These are phyloP conservation scores for Xylariaceae sp. DNA, from an alignment of 2,329 filamentous ascomycete genomes.

Conservation along the genomic window DNA sequence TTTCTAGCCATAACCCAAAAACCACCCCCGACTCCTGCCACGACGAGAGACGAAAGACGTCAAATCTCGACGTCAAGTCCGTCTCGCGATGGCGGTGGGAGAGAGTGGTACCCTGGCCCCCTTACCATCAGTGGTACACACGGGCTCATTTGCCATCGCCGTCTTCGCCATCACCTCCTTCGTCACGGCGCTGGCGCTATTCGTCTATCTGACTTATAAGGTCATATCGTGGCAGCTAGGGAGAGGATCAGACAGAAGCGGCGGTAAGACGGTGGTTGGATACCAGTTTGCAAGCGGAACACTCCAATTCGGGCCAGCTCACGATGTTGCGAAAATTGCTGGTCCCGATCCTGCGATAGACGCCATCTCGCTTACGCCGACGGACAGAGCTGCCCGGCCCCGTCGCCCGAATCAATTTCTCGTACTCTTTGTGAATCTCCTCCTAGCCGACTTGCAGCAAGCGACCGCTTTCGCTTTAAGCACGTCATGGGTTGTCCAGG, in stretches of 20 bases:
- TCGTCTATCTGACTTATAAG: constrained; percentile 46
- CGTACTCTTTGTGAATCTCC: constrained; percentile 71
- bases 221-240: constrained; percentile 44
- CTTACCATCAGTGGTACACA: constrained; percentile 43
- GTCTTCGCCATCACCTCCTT: constrained; percentile 48
- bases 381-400: not conserved
- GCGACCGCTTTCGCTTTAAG: constrained; percentile 69
- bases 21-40: not conserved
- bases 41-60: constrained; percentile 1
- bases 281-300: constrained; percentile 22
- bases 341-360: constrained; percentile 9
- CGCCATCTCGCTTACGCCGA: constrained; percentile 17
- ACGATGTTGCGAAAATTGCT: constrained; percentile 21
- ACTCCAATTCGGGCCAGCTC: constrained; percentile 31
- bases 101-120: constrained; percentile 41
- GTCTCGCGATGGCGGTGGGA: constrained; percentile 3
- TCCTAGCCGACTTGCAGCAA: constrained; percentile 73
- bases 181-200: constrained; percentile 42
- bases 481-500: constrained; percentile 60
- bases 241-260: not conserved
- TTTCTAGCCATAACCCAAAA: not conserved
- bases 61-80: constrained; percentile 1
- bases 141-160: constrained; percentile 48
- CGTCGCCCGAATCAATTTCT: constrained; percentile 67
- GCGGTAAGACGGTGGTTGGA: constrained; percentile 8